A percentile compares a stretch with the other conserved stretches of the same genome.
Evolutionary conservation across 768 basidiomycete species (phyloP).

Genomic region (Rhodotorula babjevae): DNA sequence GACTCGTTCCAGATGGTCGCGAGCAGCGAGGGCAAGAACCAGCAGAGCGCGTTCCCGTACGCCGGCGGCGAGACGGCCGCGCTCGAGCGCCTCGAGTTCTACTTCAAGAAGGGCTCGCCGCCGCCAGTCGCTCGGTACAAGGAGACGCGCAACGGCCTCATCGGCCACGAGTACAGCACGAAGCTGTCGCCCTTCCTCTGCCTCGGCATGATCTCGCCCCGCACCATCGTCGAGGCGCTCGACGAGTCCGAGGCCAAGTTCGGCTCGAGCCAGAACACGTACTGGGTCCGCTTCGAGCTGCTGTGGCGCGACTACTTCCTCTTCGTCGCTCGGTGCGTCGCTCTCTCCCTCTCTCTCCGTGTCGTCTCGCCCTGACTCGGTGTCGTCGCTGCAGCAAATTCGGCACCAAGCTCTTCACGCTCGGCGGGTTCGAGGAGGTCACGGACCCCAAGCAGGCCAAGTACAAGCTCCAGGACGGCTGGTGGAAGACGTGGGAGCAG

Average conservation of each 20-base stretch:
- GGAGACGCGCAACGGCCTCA: constrained; percentile 49
- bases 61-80: constrained; percentile 46
- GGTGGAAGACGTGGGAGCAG: constrained; percentile 42
- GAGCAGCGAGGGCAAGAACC: constrained; percentile 38
- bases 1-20: constrained; percentile 31
- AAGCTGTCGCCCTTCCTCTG: constrained; percentile 51
- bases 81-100: constrained; percentile 46
- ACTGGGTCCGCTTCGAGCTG: constrained; percentile 49
- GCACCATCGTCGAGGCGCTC: constrained; percentile 32
- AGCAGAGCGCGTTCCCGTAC: constrained; percentile 47
- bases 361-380: no score
- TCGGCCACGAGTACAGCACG: constrained; percentile 50
- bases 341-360: no score
- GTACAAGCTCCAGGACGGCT: constrained; percentile 24
- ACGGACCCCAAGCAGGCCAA: constrained; percentile 43
- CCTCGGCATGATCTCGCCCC: constrained; percentile 45
- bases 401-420: constrained; percentile 48
- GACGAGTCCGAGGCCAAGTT: constrained; percentile 39
- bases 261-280: constrained; percentile 48
- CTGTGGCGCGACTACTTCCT: constrained; percentile 53
- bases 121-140: constrained; percentile 46
- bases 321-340: constrained; percentile 44
- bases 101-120: constrained; percentile 42
- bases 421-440: constrained; percentile 47
- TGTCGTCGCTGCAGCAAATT: constrained; percentile 32